phyloP scores from a whole-genome alignment of 805 yeast species.

The Teunomyces panamensis region DNA sequence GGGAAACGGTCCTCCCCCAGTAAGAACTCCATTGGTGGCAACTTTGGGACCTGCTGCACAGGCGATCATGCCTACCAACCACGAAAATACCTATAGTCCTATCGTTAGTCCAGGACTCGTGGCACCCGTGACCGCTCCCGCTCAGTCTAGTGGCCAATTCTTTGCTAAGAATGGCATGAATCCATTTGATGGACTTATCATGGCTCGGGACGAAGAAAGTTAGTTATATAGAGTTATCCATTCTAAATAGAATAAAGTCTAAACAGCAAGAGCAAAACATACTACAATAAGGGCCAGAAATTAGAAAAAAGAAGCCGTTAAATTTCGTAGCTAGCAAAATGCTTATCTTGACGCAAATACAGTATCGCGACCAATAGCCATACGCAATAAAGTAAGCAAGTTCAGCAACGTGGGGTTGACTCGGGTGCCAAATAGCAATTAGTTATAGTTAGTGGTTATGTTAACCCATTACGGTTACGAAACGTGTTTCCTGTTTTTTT shows the following conservation, averaged over 20 bases:
- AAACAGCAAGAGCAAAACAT: too few relatives aligned
- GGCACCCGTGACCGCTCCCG: constrained; percentile 24
- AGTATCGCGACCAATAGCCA: too few relatives aligned
- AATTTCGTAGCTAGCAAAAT: too few relatives aligned
- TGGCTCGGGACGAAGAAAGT: constrained; percentile 16
- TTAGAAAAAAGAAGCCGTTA: too few relatives aligned
- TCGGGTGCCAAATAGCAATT: too few relatives aligned
- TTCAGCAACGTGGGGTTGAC: too few relatives aligned
- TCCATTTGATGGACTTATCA: constrained; percentile 38
- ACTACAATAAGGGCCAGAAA: too few relatives aligned
- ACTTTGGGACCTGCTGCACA: constrained; percentile 27
- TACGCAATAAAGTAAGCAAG: too few relatives aligned
- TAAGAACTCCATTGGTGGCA: constrained; percentile 25
- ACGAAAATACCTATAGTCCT: constrained; percentile 7
- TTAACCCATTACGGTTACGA: too few relatives aligned
- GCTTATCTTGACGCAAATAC: too few relatives aligned
- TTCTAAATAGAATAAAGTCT: too few relatives aligned
- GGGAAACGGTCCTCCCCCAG: constrained; percentile 12
- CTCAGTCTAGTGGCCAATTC: constrained; percentile 31
- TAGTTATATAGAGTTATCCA: neutral
- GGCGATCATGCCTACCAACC: constrained; percentile 17
- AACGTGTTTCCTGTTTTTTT: neutral
- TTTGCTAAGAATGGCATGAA: constrained; percentile 35
- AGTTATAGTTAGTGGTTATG: too few relatives aligned
- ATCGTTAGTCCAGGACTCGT: constrained; percentile 15